Conservation (phyloP, 192 early-diverging fungal species). For the Podila horticola region DNA sequence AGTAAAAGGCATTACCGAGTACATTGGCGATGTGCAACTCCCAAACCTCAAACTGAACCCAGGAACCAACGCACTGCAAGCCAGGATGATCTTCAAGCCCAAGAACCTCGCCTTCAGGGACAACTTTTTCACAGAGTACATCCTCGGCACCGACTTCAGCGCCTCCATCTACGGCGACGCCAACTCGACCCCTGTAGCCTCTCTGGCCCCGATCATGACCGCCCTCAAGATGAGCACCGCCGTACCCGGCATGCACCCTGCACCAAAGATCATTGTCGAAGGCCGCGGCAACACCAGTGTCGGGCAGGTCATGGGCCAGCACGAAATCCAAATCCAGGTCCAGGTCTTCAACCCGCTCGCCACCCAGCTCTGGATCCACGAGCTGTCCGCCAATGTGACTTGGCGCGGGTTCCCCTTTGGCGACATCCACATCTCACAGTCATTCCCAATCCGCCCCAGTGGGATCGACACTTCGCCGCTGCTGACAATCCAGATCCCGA, state of each 20-base stretch:
- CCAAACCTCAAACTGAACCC: conserved; percentile 15
- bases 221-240: conserved; percentile 20
- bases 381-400: conserved; percentile 3
- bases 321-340: conserved; percentile 30
- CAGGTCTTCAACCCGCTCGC: conserved; percentile 39
- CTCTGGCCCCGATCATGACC: conserved; percentile 21
- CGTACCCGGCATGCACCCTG: conserved; percentile 35
- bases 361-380: conserved; percentile 28
- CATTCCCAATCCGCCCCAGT: conserved; percentile 22
- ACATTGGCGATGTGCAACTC: conserved; percentile 31
- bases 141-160: conserved; percentile 16
- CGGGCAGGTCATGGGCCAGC: conserved; percentile 21
- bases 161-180: conserved; percentile 32
- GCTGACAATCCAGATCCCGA: conserved; percentile 29
- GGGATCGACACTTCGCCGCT: conserved; percentile 16
- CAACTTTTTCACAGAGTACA: conserved; percentile 28
- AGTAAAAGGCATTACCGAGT: conserved; percentile 3
- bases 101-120: conserved; percentile 21
- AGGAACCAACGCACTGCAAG: conserved; percentile 20
- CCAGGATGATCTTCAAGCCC: conserved; percentile 15
- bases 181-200: conserved; percentile 13
- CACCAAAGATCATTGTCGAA: conserved; percentile 15
- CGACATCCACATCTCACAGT: conserved; percentile 10
- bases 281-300: conserved; percentile 30
- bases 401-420: conserved; percentile 29